These are phyloP conservation scores for Graphiopsis chlorocephala DNA, from an alignment of 2,329 filamentous ascomycete species.

Conservation along the genomic window DNA sequence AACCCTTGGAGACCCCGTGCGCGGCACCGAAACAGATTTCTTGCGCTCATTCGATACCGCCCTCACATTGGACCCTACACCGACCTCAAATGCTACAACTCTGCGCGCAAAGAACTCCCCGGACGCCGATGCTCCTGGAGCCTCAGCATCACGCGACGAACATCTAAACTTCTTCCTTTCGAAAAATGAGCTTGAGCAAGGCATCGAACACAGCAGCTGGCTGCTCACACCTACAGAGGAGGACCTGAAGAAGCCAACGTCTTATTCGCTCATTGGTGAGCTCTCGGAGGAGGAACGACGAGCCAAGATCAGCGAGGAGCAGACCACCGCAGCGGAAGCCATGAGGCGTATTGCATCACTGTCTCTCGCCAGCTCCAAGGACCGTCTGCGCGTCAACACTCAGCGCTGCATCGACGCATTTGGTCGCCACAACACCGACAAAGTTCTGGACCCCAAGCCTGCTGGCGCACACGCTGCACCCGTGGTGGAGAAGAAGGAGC, in stretches of 20 bases:
- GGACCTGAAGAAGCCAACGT: background rate
- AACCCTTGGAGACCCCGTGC: conserved; percentile 72
- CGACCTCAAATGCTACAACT: conserved; percentile 23
- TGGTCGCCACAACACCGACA: conserved; percentile 86
- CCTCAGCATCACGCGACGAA: conserved; percentile 19
- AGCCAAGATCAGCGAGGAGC: conserved; percentile 23
- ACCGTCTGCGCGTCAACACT: conserved; percentile 78
- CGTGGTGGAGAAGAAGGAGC: conserved; percentile 49
- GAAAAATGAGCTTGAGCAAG: conserved; percentile 62
- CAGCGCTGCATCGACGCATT: conserved; percentile 82
- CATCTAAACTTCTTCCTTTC: conserved; percentile 76
- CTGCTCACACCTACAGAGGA: conserved; percentile 59
- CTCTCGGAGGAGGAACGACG: conserved; percentile 46
- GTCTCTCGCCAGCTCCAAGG: conserved; percentile 72
- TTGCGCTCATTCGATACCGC: conserved; percentile 74
- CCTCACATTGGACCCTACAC: conserved; percentile 34
- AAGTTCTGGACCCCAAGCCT: conserved; percentile 60
- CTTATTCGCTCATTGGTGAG: background rate
- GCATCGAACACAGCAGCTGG: conserved; percentile 64
- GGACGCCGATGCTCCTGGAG: conserved; percentile 13
- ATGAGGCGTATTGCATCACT: conserved; percentile 76
- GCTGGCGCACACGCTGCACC: conserved; percentile 41
- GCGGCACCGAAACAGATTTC: conserved; percentile 77
- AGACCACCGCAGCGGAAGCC: conserved; percentile 67
- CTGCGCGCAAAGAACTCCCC: conserved; percentile 3